Evolutionary conservation across 176 grass and related monocot species (phyloP), one percentile per base, ranked within the genome.

Genomic region (Oryza coarctata): DNA sequence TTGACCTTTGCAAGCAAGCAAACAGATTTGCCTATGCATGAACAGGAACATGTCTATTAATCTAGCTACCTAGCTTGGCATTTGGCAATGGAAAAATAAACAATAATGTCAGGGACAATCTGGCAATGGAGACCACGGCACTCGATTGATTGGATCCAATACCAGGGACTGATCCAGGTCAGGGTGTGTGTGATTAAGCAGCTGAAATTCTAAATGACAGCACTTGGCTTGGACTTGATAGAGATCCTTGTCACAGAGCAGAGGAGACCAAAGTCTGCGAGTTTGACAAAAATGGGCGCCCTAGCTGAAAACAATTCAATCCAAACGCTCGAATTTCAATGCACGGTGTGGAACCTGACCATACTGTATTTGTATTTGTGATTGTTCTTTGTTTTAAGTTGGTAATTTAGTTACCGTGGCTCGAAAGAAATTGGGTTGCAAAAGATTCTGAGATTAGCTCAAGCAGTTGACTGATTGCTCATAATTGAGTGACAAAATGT

Each of bases 281-380:
- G 65, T 89, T 89, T 89, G 88, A 82, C 83, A 78, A 78, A 88
- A 80, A 55, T 38, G 65, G 57, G 71, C 65, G 70, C 31, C 36
- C 3, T 65, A 27, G 55, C 55, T 27, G 33, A 27, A 68, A 66
- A 81, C 18, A 45, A 77, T 34, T 44, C n/a, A 50, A 58, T 65
- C 40, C 67, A 2, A 29, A 33, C 2, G 14, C 45, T 22, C n/a
- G n/a, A 68, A 26, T 76, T 89, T 61, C 87, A 71, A 83, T 31
- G 27, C 62, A 47, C 57, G 35, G 49, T 77, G 77, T 88, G 82
- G 77, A 91, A 79, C 25, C 67, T 34, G 44, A 78, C 34, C 65
- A 90, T 71, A 58, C 32, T 69, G 14, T 87, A 20, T 73, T 41
- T 33, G 29, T 38, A 9, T 72, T n/a, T 11, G 40, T 33, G 26